Evolutionary conservation across 1,139 yeast genomes (phyloP).

Genomic region (Hemisphaericaspora xylanilytica): DNA sequence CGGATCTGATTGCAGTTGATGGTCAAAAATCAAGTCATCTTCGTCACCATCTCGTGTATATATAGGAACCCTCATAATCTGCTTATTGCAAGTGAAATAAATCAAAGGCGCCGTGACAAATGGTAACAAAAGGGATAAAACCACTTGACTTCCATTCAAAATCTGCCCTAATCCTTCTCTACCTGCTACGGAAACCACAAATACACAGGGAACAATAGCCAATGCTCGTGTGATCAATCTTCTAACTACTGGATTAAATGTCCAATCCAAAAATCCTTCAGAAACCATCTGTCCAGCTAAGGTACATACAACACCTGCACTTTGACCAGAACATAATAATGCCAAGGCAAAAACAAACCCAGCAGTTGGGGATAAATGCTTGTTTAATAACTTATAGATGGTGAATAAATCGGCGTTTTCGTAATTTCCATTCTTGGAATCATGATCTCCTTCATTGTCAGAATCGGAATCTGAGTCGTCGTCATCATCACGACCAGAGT

Average conservation of each 20-base stretch:
- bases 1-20: neutral
- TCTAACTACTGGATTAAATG: constrained; percentile 81
- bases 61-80: constrained; percentile 74
- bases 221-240: constrained; percentile 78
- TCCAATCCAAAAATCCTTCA: constrained; percentile 89
- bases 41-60: constrained; percentile 34
- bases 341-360: constrained; percentile 93
- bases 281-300: constrained; percentile 96
- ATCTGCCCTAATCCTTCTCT: constrained; percentile 81
- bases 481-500: constrained; percentile 33
- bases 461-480: constrained; percentile 53
- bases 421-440: constrained; percentile 26
- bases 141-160: constrained; percentile 85
- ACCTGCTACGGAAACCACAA: constrained; percentile 76
- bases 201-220: constrained; percentile 85
- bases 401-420: constrained; percentile 78
- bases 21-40: constrained; percentile 7
- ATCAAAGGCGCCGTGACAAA: constrained; percentile 88
- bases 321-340: constrained; percentile 89
- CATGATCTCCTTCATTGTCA: constrained; percentile 42
- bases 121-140: constrained; percentile 78
- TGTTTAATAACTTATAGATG: constrained; percentile 70
- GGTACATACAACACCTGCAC: constrained; percentile 98
- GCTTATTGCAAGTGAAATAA: constrained; percentile 72
- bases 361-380: constrained; percentile 83